These are phyloP conservation scores for Sporothrix schenckii DNA, from an alignment of 2,329 filamentous ascomycete species.

Conservation along the genomic window DNA sequence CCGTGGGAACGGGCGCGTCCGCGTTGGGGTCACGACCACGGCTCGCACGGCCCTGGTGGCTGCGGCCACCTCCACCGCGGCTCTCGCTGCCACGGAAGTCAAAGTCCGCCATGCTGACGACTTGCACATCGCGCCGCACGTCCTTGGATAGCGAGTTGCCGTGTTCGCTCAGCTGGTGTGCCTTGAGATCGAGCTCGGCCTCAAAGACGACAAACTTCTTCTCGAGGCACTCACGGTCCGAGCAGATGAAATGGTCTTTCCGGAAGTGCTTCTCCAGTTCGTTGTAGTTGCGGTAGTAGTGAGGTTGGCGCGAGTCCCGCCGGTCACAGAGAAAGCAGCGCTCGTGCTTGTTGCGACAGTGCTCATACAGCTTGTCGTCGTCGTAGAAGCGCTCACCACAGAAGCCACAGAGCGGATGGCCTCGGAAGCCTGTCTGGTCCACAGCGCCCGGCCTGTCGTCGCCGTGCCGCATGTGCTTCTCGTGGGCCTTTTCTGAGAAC, in stretches of 20 bases:
- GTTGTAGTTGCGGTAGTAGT: slow-evolving; percentile 90
- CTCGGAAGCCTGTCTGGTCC: slow-evolving; percentile 94
- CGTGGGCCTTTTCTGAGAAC: slow-evolving; percentile 78
- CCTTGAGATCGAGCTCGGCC: slow-evolving; percentile 91
- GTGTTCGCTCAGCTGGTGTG: slow-evolving; percentile 84
- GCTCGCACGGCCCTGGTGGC: slow-evolving; percentile 50
- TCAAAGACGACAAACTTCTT: slow-evolving; percentile 98
- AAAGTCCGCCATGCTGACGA: slow-evolving; percentile 86
- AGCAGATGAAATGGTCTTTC: slow-evolving; percentile 82
- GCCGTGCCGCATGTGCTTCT: slow-evolving; percentile 84
- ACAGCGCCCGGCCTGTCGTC: slow-evolving; percentile 87
- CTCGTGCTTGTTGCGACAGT: slow-evolving; percentile 93
- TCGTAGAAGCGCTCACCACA: slow-evolving; percentile 93
- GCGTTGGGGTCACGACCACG: slow-evolving; percentile 85
- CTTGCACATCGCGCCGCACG: slow-evolving; percentile 76
- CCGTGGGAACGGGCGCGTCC: slow-evolving; percentile 69
- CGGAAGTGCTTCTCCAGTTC: slow-evolving; percentile 84
- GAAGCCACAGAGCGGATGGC: slow-evolving; percentile 92
- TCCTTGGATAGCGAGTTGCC: slow-evolving; percentile 80
- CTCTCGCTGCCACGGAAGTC: slow-evolving; percentile 66
- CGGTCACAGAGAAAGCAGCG: slow-evolving; percentile 93
- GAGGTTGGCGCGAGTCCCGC: slow-evolving; percentile 67
- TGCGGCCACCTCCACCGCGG: slow-evolving; percentile 44
- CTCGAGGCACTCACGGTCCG: slow-evolving; percentile 84
- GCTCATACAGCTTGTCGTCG: slow-evolving; percentile 89